Evolutionary conservation across 2,329 filamentous ascomycete genomes (phyloP), one percentile per base, ranked within the genome.

Genomic region (Arachnomyces sp.): DNA sequence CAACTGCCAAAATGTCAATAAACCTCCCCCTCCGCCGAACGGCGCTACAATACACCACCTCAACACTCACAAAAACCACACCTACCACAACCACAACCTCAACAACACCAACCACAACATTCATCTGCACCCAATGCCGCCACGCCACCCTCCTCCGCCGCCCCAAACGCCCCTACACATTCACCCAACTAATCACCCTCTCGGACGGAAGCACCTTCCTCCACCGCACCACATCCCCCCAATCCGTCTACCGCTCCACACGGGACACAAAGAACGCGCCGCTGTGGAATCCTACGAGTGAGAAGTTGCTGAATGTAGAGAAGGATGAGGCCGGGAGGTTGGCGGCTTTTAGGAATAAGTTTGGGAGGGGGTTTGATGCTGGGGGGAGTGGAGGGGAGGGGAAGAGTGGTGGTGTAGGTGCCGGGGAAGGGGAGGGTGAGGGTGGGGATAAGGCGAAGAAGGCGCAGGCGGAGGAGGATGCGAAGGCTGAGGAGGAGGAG

Each of bases 101-200:
- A 15, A 36, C 48, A 31, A 14, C 43, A 43, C 38, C 47, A 12
- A 46, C 57, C 36, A 63, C 59, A 45, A 66, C 65, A 36, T 68
- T 64, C 52, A 57, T 67, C 52, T 68, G 63, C 63, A 66, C 64
- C 36, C 83, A 89, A 68, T 72, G 79, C 59, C 82, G 88, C 45
- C 79, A 87, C 60, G 92, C 92, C 38, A 88, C 84, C 16, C 83
- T 94, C 48, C 77, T 96, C 58, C 76, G 76, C 46, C 86, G 92
- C 12, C 88, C 88, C n/a, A 84, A 88, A 57, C 79, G 89, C 4
- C 90, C 92, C 31, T 96, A 95, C 73, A 86, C 82, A 51, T 96
- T 95, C 73, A 95, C 90, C n/a, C 92, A 98, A 67, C 77, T 98
- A 45, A 74, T 98, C 51, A 89, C 88, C 39, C 82, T 96, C 49